phyloP scores from a whole-genome alignment of 1,284 basidiomycete species.

The Papiliotrema fonsecae region DNA sequence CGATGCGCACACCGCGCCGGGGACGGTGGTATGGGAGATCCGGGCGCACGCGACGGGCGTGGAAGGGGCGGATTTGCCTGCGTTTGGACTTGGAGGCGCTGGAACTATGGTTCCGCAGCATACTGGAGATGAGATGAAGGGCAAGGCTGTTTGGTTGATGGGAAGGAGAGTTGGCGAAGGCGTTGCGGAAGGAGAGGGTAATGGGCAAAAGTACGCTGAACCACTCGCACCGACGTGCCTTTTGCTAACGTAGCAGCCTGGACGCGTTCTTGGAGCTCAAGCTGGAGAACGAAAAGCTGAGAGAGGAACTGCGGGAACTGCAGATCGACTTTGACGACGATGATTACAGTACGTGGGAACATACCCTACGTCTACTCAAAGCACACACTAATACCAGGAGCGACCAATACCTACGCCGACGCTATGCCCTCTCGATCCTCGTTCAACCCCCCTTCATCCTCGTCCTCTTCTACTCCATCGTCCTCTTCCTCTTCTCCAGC shows the following conservation, averaged over 20 bases:
- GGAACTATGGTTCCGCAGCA: slow-evolving; percentile 20
- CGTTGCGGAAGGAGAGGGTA: slow-evolving; percentile 14
- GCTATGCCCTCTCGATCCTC: slow-evolving; percentile 6
- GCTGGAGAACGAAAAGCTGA: slow-evolving; percentile 43
- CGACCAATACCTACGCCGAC: slow-evolving; percentile 8
- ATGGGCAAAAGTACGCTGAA: slow-evolving; percentile 13
- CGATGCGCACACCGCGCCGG: slow-evolving; percentile 4
- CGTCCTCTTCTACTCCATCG: slow-evolving; percentile 8
- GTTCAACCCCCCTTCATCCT: slow-evolving; percentile 8
- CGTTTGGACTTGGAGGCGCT: slow-evolving; percentile 1
- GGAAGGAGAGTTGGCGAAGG: slow-evolving; percentile 27
- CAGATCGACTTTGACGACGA: slow-evolving; percentile 29
- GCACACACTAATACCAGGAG: background rate
- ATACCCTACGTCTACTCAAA: background rate
- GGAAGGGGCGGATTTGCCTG: slow-evolving; percentile 10
- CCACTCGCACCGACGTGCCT: background rate
- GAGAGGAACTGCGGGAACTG: slow-evolving; percentile 38
- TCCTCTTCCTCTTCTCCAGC: slow-evolving; percentile 7
- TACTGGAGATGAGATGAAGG: slow-evolving; percentile 12
- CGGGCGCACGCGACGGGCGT: slow-evolving; percentile 31
- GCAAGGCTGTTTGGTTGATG: slow-evolving; percentile 44
- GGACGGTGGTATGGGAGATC: slow-evolving; percentile 33
- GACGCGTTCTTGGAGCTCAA: slow-evolving; percentile 45
- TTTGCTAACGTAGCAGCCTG: slow-evolving; percentile 16
- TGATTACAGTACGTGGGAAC: slow-evolving; percentile 11